Base-by-base conservation (phyloP, 108 stramenopile species). In the Stephanodiscus triporus region DNA sequence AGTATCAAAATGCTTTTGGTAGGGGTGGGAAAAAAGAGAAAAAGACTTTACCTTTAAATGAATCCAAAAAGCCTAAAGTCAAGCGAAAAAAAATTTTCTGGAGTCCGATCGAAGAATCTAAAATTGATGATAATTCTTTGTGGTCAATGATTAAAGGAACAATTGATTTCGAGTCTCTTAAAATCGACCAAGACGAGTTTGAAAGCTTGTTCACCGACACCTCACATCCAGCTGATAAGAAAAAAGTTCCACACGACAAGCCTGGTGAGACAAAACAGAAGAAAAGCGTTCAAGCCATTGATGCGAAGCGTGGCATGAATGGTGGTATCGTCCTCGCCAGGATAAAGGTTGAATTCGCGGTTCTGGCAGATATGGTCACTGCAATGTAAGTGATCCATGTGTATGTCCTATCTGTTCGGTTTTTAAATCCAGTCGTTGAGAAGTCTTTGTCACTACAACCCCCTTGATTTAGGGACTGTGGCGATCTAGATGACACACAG, bases 251-350 rank as follows among this genome's bases (percentile, higher is more conserved):
- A 16, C 42, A 24, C 29, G 80, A 75, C 3, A 85, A 75, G 49
- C 66, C 75, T 24, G 36, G 62, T 13, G 61, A 75, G 22, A 68
- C 74, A 16, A 88, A 88, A 62, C 83, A 80, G 49, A 95, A 95
- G 75, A 90, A 92, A 55, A 81, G 83, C 20, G 93, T 94, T 7
- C 94, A 95, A 77, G 91, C 90, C 10, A 93, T 97, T 70, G 91
- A 95, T 70, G 85, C 77, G 23, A 97, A 97, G 68, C 86, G 92
- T 40, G 93, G 89, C 6, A 94, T 96, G 92, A 97, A 97, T 72
- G 93, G 91, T 30, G 94, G 93, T 22, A 97, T 97, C 37, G 86
- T 90, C 32, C 82, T 97, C 13, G 86, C 92, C 6, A 68, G 95
- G 47, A 60, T 96, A 29, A 93, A 91, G 64, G 80, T 87, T 34